phyloP scores from a whole-genome alignment of 108 stramenopile genomes.

The Skeletonema grethae region DNA sequence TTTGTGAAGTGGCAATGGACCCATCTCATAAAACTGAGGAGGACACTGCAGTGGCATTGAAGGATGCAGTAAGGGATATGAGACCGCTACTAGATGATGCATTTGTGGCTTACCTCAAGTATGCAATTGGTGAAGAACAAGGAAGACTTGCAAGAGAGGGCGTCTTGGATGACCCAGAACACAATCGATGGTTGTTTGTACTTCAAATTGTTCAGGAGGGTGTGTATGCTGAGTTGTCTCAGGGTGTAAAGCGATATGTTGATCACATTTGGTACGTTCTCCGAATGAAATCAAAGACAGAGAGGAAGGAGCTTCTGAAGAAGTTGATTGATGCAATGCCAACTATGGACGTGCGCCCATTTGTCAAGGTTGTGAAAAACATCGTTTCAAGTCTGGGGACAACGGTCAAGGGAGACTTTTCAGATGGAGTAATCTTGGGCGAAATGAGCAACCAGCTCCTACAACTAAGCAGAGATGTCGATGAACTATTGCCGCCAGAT shows the following conservation, averaged over 20 bases:
- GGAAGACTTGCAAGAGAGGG: constrained; percentile 72
- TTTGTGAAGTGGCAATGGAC: constrained; percentile 92
- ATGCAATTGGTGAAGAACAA: constrained; percentile 89
- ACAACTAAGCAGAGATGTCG: constrained; percentile 76
- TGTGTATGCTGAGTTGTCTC: constrained; percentile 79
- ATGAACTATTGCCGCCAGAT: constrained; percentile 84
- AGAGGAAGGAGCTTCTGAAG: constrained; percentile 63
- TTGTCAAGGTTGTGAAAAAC: constrained; percentile 87
- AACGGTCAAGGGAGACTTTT: constrained; percentile 72
- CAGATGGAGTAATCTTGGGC: constrained; percentile 58
- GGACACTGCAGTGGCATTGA: constrained; percentile 79
- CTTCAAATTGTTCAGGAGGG: constrained; percentile 88
- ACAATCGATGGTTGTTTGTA: constrained; percentile 88
- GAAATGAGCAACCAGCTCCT: constrained; percentile 86
- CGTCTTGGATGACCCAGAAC: constrained; percentile 79
- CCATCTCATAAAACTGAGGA: constrained; percentile 76
- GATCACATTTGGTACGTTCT: constrained; percentile 85
- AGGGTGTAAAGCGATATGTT: constrained; percentile 73
- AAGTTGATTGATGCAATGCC: constrained; percentile 86
- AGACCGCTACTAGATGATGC: constrained; percentile 83
- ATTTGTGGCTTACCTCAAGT: constrained; percentile 89
- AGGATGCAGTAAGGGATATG: constrained; percentile 87
- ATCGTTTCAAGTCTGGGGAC: constrained; percentile 82
- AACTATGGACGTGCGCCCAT: constrained; percentile 87
- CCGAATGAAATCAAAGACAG: constrained; percentile 77